phyloP scores from a whole-genome alignment of 495 filamentous ascomycete species.

The Aspergillus nidulans region DNA sequence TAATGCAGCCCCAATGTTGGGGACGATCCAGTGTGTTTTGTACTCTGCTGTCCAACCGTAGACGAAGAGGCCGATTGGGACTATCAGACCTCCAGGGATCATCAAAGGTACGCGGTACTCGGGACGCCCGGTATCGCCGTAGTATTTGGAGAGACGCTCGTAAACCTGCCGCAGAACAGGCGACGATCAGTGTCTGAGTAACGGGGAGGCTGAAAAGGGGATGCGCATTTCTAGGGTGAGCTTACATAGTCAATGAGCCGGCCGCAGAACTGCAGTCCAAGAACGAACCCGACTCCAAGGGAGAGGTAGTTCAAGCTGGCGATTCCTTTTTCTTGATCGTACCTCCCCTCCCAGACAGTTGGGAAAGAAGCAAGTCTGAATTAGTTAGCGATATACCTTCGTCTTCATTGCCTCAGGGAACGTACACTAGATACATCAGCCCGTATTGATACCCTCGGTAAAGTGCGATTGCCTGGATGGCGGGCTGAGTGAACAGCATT shows the following conservation, averaged over 20 bases:
- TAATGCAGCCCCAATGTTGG: conserved; percentile 36
- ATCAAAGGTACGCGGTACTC: conserved; percentile 16
- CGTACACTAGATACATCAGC: conserved; percentile 15
- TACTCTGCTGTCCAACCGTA: conserved; percentile 16
- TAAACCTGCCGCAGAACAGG: too few relatives aligned
- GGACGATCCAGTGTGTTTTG: conserved; percentile 47
- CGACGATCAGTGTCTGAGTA: too few relatives aligned
- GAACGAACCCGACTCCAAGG: conserved; percentile 12
- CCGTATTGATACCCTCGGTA: conserved; percentile 15
- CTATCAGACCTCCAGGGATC: conserved; percentile 12
- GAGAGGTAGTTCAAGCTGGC: conserved; percentile 14
- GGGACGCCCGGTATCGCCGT: conserved; percentile 7
- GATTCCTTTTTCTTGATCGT: conserved; percentile 1
- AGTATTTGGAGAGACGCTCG: background rate
- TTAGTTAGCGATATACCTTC: background rate
- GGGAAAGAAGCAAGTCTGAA: conserved; percentile 13
- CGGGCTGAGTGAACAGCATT: conserved; percentile 13
- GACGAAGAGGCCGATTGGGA: conserved; percentile 16
- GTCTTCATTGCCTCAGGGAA: background rate
- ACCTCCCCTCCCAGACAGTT: conserved; percentile 10
- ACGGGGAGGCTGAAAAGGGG: too few relatives aligned
- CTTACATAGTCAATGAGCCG: conserved; percentile 6
- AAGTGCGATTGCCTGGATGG: conserved; percentile 6
- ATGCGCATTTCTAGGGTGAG: background rate
- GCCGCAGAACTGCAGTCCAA: conserved; percentile 12